Base-by-base conservation (phyloP, 2,329 filamentous ascomycete genomes). In the Cytospora paraplurivora region DNA sequence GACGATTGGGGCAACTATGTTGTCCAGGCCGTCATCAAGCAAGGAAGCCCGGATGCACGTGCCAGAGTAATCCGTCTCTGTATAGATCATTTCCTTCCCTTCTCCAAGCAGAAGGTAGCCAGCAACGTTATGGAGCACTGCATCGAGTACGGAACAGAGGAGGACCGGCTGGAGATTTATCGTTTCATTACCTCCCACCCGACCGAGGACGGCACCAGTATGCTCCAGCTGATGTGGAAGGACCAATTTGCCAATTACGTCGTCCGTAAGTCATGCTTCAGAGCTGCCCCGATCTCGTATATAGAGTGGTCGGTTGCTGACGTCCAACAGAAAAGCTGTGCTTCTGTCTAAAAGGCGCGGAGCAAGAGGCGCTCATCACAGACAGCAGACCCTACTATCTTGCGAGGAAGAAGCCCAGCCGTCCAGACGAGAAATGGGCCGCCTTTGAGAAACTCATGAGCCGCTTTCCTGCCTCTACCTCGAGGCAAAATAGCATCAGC, bases 71-170 rank as follows among this genome's bases (percentile, higher is more conserved):
- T 97, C 62, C 77, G 82, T 33, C 80, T 92, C 54, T 89, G 98
- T 67, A 88, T 88, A 68, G 81, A 82, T 13, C 85, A 92, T 63
- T 79, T 97, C 2, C 76, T 97, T 47, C 78, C 79, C 1, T 88
- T 92, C 70, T 97, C 93, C 33, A 97, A 93, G 79, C 92, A 98
- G 79, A 99, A 99, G 74, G 96, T 92, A 72, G 94, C 95, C 0
- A 97, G 93, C 72, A 98, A 99, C 70, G 94, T 99, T 3, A 94
- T 99, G 0, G 95, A 99, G 76, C 94, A 92, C 76, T 96, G 93
- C 73, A 89, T 98, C 65, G 81, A 89, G 62, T 85, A 83, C 68
- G 92, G 91, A 21, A 86, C 86, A 0, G 79, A 84, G 21, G 81
- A 88, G 57, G 90, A 96, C 73, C 87, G 90, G 58, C 83, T 81